Evolutionary conservation across 495 filamentous ascomycete genomes (phyloP), one percentile per base, ranked within the genome.

Genomic region (Neurospora sp.): DNA sequence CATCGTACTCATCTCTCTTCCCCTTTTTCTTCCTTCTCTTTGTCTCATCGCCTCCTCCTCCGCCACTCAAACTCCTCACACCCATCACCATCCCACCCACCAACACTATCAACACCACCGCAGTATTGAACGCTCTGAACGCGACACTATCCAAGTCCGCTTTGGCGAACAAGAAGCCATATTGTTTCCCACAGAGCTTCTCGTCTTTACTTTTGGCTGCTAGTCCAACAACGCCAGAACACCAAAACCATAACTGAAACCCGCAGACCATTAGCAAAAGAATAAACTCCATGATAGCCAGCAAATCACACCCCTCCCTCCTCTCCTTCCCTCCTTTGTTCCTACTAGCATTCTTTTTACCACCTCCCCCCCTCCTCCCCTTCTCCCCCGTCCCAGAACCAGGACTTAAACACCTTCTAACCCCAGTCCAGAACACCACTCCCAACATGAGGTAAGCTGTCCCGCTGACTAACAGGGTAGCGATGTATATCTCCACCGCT

Each of bases 181-280:
- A 72, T 40, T 78, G 72, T 68, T 69, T 40, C n/a, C 42, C 75
- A 77, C 5, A 48, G 12, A 2, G 22, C 37, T 20, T 69, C 48
- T 70, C 42, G 69, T 16, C 27, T n/a, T 39, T 35, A 35, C 31
- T 38, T 71, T 20, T 9, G 74, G 68, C 4, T 74, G 68, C 6
- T 35, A 40, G 7, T 0, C 27, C 16, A 68, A 73, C 72, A 1
- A 80, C 72, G 0, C 77, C 79, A 0, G 72, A 40, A 1, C 59
- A 70, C 83, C 83, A 85, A 68, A 85, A 84, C 82, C 83, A 85
- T 2, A 83, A 40, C 73, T 84, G 78, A 61, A 82, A 75, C 0
- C 77, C 71, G 11, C 81, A 53, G 0, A 79, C 77, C 16, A 81
- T 69, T 3, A 82, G 44, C 35, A 81, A 68, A 0, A 81, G 53